Evolutionary conservation across 2,329 filamentous ascomycete genomes (phyloP), one percentile per base, ranked within the genome.

Genomic region (Fusarium guadeloupense): DNA sequence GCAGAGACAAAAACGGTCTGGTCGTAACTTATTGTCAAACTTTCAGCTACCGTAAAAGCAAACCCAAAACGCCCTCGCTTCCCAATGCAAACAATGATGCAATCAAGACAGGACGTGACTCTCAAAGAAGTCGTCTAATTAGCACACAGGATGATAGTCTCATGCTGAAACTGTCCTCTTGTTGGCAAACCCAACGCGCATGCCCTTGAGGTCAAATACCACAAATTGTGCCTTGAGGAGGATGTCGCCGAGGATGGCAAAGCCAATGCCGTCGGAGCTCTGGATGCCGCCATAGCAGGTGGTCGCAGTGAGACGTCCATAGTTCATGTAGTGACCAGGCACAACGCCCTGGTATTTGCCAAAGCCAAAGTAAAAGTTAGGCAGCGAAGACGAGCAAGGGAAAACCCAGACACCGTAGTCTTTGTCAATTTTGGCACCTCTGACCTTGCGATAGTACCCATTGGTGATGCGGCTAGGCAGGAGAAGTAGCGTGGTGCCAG

Each of bases 401-500:
- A 88, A 85, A 14, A 82, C 73, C 71, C 85, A 88, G 47, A 86
- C 85, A 45, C 85, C 87, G 38, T 79, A 54, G 2, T 67, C 62
- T 14, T 59, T 21, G 68, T 80, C 76, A 62, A 84, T 70, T 39
- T 75, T 62, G 1, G 88, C 79, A 4, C 84, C 82, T 8, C 68
- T 49, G 56, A 91, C 81, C 58, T 84, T 71, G 31, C 71, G 70
- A 77, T 89, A 91, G 80, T 90, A 91, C 35, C 77, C 80, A 1
- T 74, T 66, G 61, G 85, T 82, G 55, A 88, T 78, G 26, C 71
- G 64, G 50, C 80, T 71, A 21, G 85, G 84, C 16, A 88, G 74
- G 61, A 89, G 80, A 50, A 90, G 74, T 25, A 91, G 84, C 1
- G 87, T 88, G 51, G 89, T 91, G 48, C 89, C 89, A 3, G 89